Evolutionary conservation across 1,139 yeast genomes (phyloP).

Genomic region (Pichia sp.): DNA sequence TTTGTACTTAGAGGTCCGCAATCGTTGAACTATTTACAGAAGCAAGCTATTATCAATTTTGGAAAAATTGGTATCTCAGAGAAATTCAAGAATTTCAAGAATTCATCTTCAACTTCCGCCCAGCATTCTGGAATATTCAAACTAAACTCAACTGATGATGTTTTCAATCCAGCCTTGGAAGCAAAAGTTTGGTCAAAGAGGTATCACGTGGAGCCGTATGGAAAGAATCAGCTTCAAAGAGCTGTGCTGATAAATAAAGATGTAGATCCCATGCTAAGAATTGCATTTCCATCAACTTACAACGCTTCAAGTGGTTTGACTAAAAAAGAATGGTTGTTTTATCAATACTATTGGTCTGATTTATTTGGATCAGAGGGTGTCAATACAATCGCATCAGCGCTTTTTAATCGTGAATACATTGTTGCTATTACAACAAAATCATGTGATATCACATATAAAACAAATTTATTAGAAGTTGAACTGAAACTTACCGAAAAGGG

Average conservation of each 20-base stretch:
- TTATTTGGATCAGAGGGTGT: constrained; percentile 55
- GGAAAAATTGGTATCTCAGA: constrained; percentile 12
- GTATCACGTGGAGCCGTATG: constrained; percentile 10
- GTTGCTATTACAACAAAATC: constrained; percentile 34
- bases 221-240: constrained; percentile 4
- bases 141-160: not conserved
- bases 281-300: constrained; percentile 20
- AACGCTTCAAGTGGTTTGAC: not conserved
- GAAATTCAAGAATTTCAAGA: not conserved
- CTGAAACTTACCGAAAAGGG: constrained; percentile 39
- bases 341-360: constrained; percentile 44
- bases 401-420: constrained; percentile 29
- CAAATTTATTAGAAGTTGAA: constrained; percentile 35
- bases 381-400: constrained; percentile 35
- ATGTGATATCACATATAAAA: constrained; percentile 32
- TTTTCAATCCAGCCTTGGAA: constrained; percentile 6
- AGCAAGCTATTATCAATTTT: constrained; percentile 40
- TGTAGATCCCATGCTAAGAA: constrained; percentile 15
- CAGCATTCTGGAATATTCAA: not conserved
- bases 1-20: constrained; percentile 59
- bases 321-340: constrained; percentile 20
- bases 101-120: not conserved
- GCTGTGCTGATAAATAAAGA: constrained; percentile 19
- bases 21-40: constrained; percentile 49
- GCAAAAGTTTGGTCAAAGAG: constrained; percentile 17